Evolutionary conservation across 495 filamentous ascomycete genomes (phyloP).

Genomic region (Penicillium canescens): DNA sequence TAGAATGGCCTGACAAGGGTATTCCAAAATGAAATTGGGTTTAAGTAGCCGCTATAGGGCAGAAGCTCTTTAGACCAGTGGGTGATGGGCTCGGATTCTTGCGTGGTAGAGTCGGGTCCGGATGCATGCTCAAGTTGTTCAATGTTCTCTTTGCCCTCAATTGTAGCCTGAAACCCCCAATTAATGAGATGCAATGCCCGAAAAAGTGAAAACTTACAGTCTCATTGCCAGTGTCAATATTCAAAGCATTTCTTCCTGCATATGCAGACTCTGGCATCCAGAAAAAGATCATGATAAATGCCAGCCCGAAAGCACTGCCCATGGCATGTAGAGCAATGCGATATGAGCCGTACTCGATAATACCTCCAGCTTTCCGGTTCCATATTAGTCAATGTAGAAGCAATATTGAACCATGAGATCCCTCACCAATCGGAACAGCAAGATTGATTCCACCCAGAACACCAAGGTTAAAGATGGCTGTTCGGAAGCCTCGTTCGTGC

Average conservation of each 20-base stretch:
- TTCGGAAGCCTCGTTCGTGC: conserved; percentile 63
- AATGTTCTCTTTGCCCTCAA: conserved; percentile 21
- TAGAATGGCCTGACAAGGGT: conserved; percentile 43
- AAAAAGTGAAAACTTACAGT: conserved; percentile 6
- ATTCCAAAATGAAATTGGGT: conserved; percentile 37
- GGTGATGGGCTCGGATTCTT: conserved; percentile 1
- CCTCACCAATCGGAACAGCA: conserved; percentile 39
- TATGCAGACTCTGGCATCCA: conserved; percentile 48
- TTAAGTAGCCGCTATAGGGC: conserved; percentile 40
- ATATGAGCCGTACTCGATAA: conserved; percentile 36
- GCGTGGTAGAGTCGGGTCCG: neutral
- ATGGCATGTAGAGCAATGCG: conserved; percentile 35
- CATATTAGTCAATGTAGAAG: neutral
- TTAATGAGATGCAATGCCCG: neutral
- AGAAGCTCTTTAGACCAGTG: conserved; percentile 31
- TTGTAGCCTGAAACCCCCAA: conserved; percentile 2
- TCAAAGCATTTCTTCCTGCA: conserved; percentile 26
- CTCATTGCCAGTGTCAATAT: conserved; percentile 37
- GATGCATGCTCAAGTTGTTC: conserved; percentile 30
- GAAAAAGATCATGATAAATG: conserved; percentile 39
- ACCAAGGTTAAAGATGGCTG: conserved; percentile 66
- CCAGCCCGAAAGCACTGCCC: conserved; percentile 41
- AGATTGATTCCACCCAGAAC: conserved; percentile 50
- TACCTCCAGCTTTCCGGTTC: conserved; percentile 24
- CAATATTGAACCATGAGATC: no score